These are phyloP conservation scores for Tricholoma terreum DNA, from an alignment of 768 basidiomycete species.

Conservation along the genomic window DNA sequence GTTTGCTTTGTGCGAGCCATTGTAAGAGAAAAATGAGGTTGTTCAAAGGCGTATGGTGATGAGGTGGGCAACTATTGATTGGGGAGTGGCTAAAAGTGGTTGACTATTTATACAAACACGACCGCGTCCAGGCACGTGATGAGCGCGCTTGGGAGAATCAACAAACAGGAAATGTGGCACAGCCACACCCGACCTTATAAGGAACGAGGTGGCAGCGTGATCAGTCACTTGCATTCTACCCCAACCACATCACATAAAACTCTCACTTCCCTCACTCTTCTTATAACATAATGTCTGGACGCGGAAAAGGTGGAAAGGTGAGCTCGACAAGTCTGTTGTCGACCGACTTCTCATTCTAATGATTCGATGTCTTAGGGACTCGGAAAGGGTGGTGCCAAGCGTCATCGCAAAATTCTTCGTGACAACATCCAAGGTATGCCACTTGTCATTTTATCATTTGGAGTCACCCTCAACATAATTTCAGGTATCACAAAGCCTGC, in stretches of 20 bases:
- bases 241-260: conserved; percentile 23
- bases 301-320: conserved; percentile 78
- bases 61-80: conserved; percentile 7
- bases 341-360: neutral
- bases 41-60: neutral
- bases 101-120: conserved; percentile 25
- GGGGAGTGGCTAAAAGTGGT: conserved; percentile 3
- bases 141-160: conserved; percentile 28
- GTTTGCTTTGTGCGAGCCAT: conserved; percentile 87
- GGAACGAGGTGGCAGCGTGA: conserved; percentile 15
- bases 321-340: conserved; percentile 9
- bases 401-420: conserved; percentile 78
- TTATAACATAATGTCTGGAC: conserved; percentile 58
- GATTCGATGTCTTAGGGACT: conserved; percentile 47
- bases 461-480: neutral
- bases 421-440: conserved; percentile 73
- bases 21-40: conserved; percentile 21
- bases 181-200: conserved; percentile 45
- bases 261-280: neutral
- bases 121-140: conserved; percentile 39
- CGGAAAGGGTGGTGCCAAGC: conserved; percentile 78
- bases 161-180: conserved; percentile 46
- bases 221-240: conserved; percentile 11
- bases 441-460: conserved; percentile 14
- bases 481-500: conserved; percentile 55